Evolutionary conservation across 805 yeast species (phyloP), one percentile per base, ranked within the genome.

Genomic region (Starmerella ratchasimensis): DNA sequence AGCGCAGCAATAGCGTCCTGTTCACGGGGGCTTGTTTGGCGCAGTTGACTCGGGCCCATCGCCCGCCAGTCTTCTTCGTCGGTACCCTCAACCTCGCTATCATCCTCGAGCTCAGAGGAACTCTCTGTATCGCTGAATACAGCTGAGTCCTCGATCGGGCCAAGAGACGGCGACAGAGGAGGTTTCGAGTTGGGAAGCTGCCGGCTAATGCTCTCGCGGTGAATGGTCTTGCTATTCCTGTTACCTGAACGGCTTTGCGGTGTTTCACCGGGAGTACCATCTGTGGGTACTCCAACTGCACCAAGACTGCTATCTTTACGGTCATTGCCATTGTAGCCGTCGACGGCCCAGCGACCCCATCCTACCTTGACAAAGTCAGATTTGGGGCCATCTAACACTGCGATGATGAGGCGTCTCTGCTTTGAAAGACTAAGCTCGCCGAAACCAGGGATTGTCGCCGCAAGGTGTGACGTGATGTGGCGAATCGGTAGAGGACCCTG

Each of bases 31-130:
- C 47, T 37, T 20, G 51, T 38, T n/a, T 44, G 47, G 10, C 45
- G 42, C 39, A 83, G 61, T 30, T 72, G 63, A 27, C 71, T 76
- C 0, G 95, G 84, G 1, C 96, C 96, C 37, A 86, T 77, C 0
- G 83, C 62, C 44, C 76, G 80, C 98, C 98, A 88, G 58, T 88
- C 97, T 58, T 88, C 98, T 54, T 88, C 97, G 57, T 88, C 98
- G 0, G 98, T 88, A 52, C 82, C 44, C 25, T 47, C 50, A 25
- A 37, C 42, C 34, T 41, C 45, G 18, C 31, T 26, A 18, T 57
- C 60, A 39, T 55, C 60, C 26, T 46, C 49, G 23, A 55, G 55
- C 24, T 52, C 52, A 8, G 47, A 55, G 5, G 47, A 17, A 57
- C 54, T 23, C 47, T 57, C 39, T 36, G 45, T 25, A 41, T 44